Evolutionary conservation across 2,329 filamentous ascomycete species (phyloP).

Genomic region (Penicillium fuscoglaucum): DNA sequence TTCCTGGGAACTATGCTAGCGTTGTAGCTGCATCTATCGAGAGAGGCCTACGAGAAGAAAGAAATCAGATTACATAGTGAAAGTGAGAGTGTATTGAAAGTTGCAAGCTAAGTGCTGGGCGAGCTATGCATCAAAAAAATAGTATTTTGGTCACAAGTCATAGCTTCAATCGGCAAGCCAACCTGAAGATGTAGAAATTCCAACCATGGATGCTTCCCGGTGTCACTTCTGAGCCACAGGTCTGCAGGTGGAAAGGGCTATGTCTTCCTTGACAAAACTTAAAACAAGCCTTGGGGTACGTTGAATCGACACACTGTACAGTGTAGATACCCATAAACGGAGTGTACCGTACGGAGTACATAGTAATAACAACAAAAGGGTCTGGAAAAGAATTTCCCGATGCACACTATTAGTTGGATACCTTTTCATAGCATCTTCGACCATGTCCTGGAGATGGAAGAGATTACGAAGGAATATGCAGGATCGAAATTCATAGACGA

Average conservation of each 20-base stretch:
- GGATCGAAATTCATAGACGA: constrained; percentile 30
- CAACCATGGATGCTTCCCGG: too few relatives aligned
- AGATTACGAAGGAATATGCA: constrained; percentile 36
- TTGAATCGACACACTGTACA: too few relatives aligned
- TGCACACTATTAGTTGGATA: constrained; percentile 62
- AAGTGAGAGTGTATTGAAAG: background rate
- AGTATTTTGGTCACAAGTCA: background rate
- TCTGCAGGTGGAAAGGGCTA: too few relatives aligned
- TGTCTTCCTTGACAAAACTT: too few relatives aligned
- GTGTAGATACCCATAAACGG: too few relatives aligned
- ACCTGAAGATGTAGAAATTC: too few relatives aligned
- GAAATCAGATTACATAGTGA: background rate
- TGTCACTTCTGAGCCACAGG: too few relatives aligned
- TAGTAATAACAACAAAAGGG: too few relatives aligned
- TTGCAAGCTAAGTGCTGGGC: too few relatives aligned
- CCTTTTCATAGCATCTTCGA: constrained; percentile 64
- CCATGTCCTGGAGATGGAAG: constrained; percentile 37
- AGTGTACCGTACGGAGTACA: too few relatives aligned
- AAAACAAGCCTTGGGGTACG: too few relatives aligned
- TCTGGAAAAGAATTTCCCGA: constrained; percentile 63
- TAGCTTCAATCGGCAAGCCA: background rate
- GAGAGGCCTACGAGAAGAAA: background rate
- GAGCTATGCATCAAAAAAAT: too few relatives aligned
- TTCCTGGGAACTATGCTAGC: background rate
- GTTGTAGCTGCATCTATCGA: background rate